Conservation (phyloP, 331 rosid genomes). For the Cydonia oblonga region DNA sequence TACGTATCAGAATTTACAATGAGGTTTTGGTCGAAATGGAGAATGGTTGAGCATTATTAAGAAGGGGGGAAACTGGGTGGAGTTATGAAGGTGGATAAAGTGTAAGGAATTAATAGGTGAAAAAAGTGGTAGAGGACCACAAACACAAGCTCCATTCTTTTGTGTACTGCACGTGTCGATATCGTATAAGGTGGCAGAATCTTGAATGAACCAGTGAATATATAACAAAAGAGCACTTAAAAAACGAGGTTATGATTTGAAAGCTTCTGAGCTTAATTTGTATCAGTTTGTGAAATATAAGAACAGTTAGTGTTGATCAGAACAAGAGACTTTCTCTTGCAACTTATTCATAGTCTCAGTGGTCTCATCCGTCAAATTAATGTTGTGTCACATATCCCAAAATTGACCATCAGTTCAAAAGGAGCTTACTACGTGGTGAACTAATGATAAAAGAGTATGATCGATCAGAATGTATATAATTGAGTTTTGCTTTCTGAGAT, state of each 20-base stretch:
- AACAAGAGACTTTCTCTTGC: neutral
- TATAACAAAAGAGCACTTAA: neutral
- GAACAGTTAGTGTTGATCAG: neutral
- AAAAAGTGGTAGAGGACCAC: slow-evolving; percentile 46
- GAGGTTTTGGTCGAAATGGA: neutral
- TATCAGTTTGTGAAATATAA: neutral
- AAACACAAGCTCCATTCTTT: slow-evolving; percentile 18
- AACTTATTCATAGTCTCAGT: neutral
- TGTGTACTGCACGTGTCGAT: slow-evolving; percentile 10
- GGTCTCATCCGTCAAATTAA: neutral
- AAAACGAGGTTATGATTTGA: neutral
- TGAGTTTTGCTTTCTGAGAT: too few relatives aligned
- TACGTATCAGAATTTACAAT: neutral
- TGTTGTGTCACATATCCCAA: neutral
- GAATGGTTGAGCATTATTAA: slow-evolving; percentile 8
- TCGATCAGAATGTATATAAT: too few relatives aligned
- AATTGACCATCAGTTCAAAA: neutral
- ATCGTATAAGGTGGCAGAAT: slow-evolving; percentile 8
- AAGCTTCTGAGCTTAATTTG: neutral
- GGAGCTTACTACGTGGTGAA: neutral
- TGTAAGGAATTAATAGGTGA: slow-evolving; percentile 20
- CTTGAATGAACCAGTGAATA: neutral
- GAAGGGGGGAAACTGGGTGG: neutral
- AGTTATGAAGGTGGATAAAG: slow-evolving; percentile 17
- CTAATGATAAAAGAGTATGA: too few relatives aligned